Conservation (phyloP, 1,284 basidiomycete species). For the Cryptococcus sp. region DNA sequence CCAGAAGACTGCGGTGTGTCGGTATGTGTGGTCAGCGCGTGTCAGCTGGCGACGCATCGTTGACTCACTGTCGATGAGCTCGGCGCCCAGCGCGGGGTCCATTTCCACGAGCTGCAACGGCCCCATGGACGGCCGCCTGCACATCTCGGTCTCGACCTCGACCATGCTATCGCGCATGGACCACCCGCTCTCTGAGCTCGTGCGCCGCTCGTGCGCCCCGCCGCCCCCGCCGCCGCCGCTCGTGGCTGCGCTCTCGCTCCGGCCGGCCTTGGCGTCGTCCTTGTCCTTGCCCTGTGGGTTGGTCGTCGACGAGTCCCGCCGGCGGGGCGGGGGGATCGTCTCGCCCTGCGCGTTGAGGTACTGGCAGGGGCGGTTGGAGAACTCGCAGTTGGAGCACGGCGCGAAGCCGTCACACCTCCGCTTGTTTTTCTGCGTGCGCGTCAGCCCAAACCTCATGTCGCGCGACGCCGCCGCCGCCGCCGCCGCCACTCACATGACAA, state of each 20-base stretch:
- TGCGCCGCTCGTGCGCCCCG: not conserved
- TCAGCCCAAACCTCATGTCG: slow-evolving; percentile 2
- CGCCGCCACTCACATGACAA: slow-evolving; percentile 42
- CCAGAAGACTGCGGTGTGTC: slow-evolving; percentile 43
- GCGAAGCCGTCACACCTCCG: slow-evolving; percentile 54
- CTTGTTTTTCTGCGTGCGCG: slow-evolving; percentile 49
- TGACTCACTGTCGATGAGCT: slow-evolving; percentile 43
- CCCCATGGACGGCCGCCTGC: slow-evolving; percentile 7
- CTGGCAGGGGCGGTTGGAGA: slow-evolving; percentile 50
- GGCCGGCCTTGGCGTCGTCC: slow-evolving; percentile 6
- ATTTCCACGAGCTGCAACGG: slow-evolving; percentile 39
- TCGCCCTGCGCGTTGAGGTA: slow-evolving; percentile 51
- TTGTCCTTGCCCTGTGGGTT: slow-evolving; percentile 8
- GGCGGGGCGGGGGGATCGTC: slow-evolving; percentile 48
- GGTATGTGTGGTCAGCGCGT: too few species aligned
- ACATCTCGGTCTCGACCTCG: slow-evolving; percentile 4
- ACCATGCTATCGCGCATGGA: slow-evolving; percentile 17
- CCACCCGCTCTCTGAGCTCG: slow-evolving; percentile 11
- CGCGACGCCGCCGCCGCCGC: not conserved
- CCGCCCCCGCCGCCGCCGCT: not conserved
- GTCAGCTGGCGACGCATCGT: not conserved
- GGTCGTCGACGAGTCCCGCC: slow-evolving; percentile 35
- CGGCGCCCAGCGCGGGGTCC: slow-evolving; percentile 35
- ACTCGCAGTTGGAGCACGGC: slow-evolving; percentile 55
- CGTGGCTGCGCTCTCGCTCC: not conserved